phyloP scores from a whole-genome alignment of 2,329 filamentous ascomycete genomes.

The Domatiomyces globalis region DNA sequence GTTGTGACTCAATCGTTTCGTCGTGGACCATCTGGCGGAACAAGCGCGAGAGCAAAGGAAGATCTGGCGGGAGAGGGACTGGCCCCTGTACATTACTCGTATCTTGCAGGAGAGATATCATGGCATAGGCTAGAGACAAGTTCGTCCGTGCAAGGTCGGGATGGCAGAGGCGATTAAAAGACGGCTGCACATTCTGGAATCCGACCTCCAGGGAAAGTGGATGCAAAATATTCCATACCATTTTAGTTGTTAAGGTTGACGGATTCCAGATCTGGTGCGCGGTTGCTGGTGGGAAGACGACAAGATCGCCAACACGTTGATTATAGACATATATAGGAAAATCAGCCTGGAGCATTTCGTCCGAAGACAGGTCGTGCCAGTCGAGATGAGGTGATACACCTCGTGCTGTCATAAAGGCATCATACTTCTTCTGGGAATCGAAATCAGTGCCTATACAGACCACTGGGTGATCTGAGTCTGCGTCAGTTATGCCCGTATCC shows the following conservation, averaged over 20 bases:
- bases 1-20: conserved; percentile 19
- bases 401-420: conserved; percentile 22
- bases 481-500: background rate
- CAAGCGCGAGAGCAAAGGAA: conserved; percentile 19
- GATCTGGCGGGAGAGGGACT: conserved; percentile 17
- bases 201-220: conserved; percentile 23
- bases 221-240: conserved; percentile 27
- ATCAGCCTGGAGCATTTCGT: conserved; percentile 22
- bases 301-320: conserved; percentile 23
- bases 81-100: conserved; percentile 2
- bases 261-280: conserved; percentile 27
- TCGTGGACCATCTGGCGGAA: conserved; percentile 24
- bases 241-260: conserved; percentile 23
- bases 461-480: conserved; percentile 13
- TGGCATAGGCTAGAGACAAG: conserved; percentile 21
- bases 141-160: conserved; percentile 23
- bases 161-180: conserved; percentile 24
- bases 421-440: conserved; percentile 22
- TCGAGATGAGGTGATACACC: conserved; percentile 25
- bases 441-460: conserved; percentile 26
- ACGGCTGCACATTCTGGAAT: conserved; percentile 24
- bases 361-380: conserved; percentile 22
- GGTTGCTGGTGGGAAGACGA: conserved; percentile 25
- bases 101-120: conserved; percentile 21
- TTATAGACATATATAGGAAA: conserved; percentile 26